Base-by-base conservation (phyloP, 2,329 filamentous ascomycete species). In the Pyrenophora tritici-repentis region DNA sequence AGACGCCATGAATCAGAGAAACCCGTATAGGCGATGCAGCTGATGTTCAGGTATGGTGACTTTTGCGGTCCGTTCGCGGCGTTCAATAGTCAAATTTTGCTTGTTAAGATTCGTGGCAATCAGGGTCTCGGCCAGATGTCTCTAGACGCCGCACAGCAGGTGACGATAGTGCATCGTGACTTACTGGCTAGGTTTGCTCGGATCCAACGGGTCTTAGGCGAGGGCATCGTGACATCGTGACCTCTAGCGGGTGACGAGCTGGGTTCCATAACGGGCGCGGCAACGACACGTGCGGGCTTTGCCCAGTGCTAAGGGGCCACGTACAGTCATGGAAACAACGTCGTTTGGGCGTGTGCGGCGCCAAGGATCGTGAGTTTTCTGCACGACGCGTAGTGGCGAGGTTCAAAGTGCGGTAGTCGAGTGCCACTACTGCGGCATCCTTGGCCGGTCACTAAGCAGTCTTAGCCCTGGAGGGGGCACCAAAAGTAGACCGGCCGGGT, bases 361-460 rank as follows among this genome's bases (percentile, higher is more conserved):
- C 65, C 66, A 68, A 69, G 66, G 53, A 66, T 68, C 62, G 66
- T 64, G 66, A 67, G 51, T 42, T 29, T 24, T 61, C 39, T 52
- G 51, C 56, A 55, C 31, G 51, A 51, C 51, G 54, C 45, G 49
- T 42, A 35, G 51, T 40, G 47, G 50, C 31, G 41, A 39, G 24
- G 36, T 18, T 29, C 26, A 29, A 29, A 5, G 26, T 3, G n/a
- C 4, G 26, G 37, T 42, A 12, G 26, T 29, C 40, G 34, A 26
- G 42, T 3, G 41, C 38, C 45, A 55, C 39, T 44, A 41, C 18
- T 49, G 50, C 46, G 41, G n/a, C 40, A 24, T 40, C 41, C 41
- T 38, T 29, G 26, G 26, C 26, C 26, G 26, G 26, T 29, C 26
- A 29, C 7, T 29, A 29, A 29, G 26, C 10, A 29, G 9, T 29